Percentiles rank a stretch among this genome's conserved stretches.
Conservation (phyloP, 2,329 filamentous ascomycete species). For the Beauveria asiatica region DNA sequence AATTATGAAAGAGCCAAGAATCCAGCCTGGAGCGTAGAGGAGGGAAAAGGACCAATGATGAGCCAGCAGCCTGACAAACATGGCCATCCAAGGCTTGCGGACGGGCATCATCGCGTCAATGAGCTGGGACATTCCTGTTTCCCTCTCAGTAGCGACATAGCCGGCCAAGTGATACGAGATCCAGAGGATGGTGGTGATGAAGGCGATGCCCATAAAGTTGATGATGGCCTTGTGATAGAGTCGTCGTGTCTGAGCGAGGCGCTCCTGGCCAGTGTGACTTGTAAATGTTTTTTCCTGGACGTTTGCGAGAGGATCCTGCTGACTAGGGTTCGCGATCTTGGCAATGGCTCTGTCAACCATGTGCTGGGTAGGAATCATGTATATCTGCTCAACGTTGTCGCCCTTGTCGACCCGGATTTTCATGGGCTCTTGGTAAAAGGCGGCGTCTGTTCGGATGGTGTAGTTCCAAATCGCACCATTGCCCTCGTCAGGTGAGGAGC, state of each 20-base stretch:
- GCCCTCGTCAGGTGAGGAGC: constrained; percentile 67
- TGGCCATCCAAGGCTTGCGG: constrained; percentile 63
- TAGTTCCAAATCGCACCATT: constrained; percentile 70
- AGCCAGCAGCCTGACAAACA: constrained; percentile 67
- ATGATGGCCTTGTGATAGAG: constrained; percentile 65
- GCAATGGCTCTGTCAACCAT: constrained; percentile 70
- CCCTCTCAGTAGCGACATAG: constrained; percentile 75
- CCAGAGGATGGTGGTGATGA: constrained; percentile 71
- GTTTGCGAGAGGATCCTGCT: constrained; percentile 27
- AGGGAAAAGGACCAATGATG: constrained; percentile 74
- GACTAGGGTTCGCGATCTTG: constrained; percentile 34
- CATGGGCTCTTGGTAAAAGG: constrained; percentile 45
- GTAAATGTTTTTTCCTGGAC: constrained; percentile 68
- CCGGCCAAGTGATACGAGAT: constrained; percentile 83
- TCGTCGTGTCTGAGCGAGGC: constrained; percentile 54
- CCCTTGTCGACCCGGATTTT: constrained; percentile 56
- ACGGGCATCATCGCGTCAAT: constrained; percentile 90
- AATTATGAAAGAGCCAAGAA: constrained; percentile 62
- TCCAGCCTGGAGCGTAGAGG: constrained; percentile 76
- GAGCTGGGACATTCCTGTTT: constrained; percentile 78
- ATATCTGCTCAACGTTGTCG: constrained; percentile 69
- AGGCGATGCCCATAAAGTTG: constrained; percentile 67
- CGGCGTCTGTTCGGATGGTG: constrained; percentile 67
- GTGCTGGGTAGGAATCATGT: constrained; percentile 69
- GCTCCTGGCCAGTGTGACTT: constrained; percentile 57